These are phyloP conservation scores for Heterobasidion parviporum DNA, from an alignment of 1,284 basidiomycete genomes.

Conservation along the genomic window DNA sequence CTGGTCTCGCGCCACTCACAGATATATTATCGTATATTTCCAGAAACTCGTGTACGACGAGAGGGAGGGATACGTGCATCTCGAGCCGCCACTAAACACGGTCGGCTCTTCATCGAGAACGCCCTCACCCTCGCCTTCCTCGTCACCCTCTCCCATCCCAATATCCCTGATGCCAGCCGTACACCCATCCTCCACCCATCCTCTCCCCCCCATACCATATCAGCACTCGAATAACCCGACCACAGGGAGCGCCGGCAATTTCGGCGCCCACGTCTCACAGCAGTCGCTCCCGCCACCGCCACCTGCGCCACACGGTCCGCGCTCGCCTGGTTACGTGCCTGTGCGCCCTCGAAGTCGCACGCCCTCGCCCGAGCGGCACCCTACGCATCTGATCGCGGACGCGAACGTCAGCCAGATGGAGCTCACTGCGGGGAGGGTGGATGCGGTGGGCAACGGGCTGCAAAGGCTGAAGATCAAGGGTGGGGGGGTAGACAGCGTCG, in stretches of 20 bases:
- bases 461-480: background rate
- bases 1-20: background rate
- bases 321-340: slow-evolving; percentile 39
- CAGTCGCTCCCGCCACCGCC: slow-evolving; percentile 54
- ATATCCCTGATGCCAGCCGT: slow-evolving; percentile 22
- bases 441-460: slow-evolving; percentile 3
- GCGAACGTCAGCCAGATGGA: background rate
- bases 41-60: slow-evolving; percentile 27
- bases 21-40: background rate
- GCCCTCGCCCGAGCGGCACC: slow-evolving; percentile 35
- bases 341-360: slow-evolving; percentile 46
- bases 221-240: slow-evolving; percentile 6
- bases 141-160: slow-evolving; percentile 28
- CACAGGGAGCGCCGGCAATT: slow-evolving; percentile 11
- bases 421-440: slow-evolving; percentile 1
- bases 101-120: slow-evolving; percentile 28
- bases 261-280: slow-evolving; percentile 16
- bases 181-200: slow-evolving; percentile 20
- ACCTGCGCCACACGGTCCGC: slow-evolving; percentile 59
- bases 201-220: slow-evolving; percentile 27
- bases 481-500: background rate
- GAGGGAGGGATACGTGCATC: slow-evolving; percentile 16
- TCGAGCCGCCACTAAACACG: slow-evolving; percentile 16
- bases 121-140: slow-evolving; percentile 21
- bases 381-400: slow-evolving; percentile 3